Conservation (phyloP, 2,329 filamentous ascomycete genomes). For the Penicillium sp. region DNA sequence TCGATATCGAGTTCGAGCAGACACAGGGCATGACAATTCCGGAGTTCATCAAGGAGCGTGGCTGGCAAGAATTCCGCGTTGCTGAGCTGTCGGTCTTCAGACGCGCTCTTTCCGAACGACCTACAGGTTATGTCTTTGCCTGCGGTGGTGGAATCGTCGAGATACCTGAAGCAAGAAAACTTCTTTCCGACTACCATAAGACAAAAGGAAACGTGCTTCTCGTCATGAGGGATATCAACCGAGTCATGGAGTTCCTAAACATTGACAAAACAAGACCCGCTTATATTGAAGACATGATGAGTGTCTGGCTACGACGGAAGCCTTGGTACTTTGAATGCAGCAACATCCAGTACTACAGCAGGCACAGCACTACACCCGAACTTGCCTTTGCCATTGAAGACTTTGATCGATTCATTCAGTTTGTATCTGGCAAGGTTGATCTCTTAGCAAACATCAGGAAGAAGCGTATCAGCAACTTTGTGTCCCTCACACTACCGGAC, state of each 20-base stretch:
- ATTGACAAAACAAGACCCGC: constrained; percentile 87
- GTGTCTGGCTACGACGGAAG: constrained; percentile 83
- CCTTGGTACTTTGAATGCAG: constrained; percentile 90
- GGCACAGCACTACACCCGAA: constrained; percentile 52
- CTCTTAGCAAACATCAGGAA: constrained; percentile 57
- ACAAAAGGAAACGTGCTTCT: constrained; percentile 79
- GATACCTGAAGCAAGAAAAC: constrained; percentile 69
- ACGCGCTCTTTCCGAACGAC: constrained; percentile 68
- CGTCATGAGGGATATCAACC: constrained; percentile 80
- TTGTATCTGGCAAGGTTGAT: constrained; percentile 61
- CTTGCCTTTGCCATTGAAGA: constrained; percentile 58
- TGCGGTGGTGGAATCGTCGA: constrained; percentile 95
- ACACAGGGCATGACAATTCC: constrained; percentile 73
- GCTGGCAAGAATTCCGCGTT: constrained; percentile 85
- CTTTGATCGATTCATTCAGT: constrained; percentile 68
- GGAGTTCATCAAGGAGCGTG: constrained; percentile 71
- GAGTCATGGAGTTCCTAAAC: constrained; percentile 83
- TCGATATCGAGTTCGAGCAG: constrained; percentile 81
- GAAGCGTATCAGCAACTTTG: constrained; percentile 77
- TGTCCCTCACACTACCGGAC: constrained; percentile 80
- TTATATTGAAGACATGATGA: constrained; percentile 87
- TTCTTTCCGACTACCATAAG: constrained; percentile 69
- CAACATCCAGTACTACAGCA: constrained; percentile 89
- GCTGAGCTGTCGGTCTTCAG: constrained; percentile 73
- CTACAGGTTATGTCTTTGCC: constrained; percentile 77